Evolutionary conservation across 2,329 filamentous ascomycete species (phyloP).

Genomic region (Xylaria sp.): DNA sequence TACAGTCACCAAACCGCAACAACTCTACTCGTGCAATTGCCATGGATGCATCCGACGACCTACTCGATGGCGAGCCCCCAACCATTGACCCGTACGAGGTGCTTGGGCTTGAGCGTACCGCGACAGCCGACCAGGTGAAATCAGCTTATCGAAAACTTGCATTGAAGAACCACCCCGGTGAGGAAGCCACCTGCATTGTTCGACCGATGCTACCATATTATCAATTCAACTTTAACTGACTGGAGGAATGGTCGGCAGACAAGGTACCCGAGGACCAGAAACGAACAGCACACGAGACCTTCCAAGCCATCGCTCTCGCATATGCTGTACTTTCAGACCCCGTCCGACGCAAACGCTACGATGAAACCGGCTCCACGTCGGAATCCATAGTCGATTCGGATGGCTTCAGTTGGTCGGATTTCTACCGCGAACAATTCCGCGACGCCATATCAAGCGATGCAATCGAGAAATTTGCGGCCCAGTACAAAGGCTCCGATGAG

Average conservation of each 20-base stretch:
- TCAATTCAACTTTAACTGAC: conserved; percentile 12
- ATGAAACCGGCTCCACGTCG: conserved; percentile 85
- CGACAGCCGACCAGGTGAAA: conserved; percentile 81
- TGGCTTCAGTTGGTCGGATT: conserved; percentile 89
- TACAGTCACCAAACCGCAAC: neutral
- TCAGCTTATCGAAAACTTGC: conserved; percentile 90
- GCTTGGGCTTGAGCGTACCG: conserved; percentile 71
- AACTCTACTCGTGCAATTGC: neutral
- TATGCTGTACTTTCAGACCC: conserved; percentile 91
- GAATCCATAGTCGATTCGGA: conserved; percentile 79
- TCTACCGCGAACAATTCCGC: conserved; percentile 83
- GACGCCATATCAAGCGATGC: conserved; percentile 75
- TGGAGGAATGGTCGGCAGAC: conserved; percentile 57
- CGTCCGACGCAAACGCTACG: conserved; percentile 81
- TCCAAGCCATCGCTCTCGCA: conserved; percentile 91
- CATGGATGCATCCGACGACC: conserved; percentile 59
- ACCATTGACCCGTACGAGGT: conserved; percentile 78
- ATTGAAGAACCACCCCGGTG: conserved; percentile 85
- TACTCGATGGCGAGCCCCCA: conserved; percentile 63
- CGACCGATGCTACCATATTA: neutral
- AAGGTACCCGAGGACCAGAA: conserved; percentile 74
- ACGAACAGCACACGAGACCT: conserved; percentile 75
- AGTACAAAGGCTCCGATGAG: conserved; percentile 87
- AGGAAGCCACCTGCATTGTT: conserved; percentile 26
- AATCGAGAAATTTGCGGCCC: conserved; percentile 74